Conservation (phyloP, 1,139 yeast species). For the Suhomyces bokatorum region DNA sequence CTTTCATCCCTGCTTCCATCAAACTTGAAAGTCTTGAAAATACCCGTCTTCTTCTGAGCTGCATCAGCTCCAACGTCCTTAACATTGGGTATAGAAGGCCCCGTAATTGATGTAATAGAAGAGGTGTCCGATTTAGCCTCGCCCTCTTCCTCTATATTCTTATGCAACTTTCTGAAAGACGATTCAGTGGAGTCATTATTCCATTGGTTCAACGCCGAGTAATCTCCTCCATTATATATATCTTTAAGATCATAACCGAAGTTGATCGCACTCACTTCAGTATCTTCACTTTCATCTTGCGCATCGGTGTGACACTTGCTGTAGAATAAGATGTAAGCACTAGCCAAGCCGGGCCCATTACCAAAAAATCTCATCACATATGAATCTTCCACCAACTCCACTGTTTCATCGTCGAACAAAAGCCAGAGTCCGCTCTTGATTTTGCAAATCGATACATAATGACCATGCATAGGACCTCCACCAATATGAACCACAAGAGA, state of each 20-base stretch:
- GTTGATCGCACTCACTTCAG: conserved; percentile 27
- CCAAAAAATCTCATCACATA: conserved; percentile 89
- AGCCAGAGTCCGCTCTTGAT: conserved; percentile 84
- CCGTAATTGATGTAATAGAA: conserved; percentile 11
- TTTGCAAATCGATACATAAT: conserved; percentile 84
- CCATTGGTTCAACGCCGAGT: conserved; percentile 13
- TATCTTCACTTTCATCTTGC: conserved; percentile 28
- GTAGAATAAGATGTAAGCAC: conserved; percentile 88
- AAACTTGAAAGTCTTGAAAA: conserved; percentile 34
- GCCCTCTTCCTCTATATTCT: conserved; percentile 13
- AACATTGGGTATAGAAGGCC: conserved; percentile 1
- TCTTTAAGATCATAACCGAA: conserved; percentile 39
- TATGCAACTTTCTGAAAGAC: conserved; percentile 13
- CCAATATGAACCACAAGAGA: conserved; percentile 94
- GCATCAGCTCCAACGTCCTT: conserved; percentile 6
- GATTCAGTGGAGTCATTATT: conserved; percentile 13
- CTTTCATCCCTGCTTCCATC: conserved; percentile 20
- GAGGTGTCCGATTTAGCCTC: conserved; percentile 13
- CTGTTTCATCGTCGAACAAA: conserved; percentile 92
- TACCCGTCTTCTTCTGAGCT: conserved; percentile 15
- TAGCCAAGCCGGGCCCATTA: conserved; percentile 82
- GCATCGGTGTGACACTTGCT: conserved; percentile 28
- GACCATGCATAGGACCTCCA: conserved; percentile 98
- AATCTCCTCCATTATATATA: conserved; percentile 31
- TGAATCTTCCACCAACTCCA: conserved; percentile 80